A percentile compares a stretch with the other conserved stretches of the same genome.
Conservation (phyloP, 176 grass and related monocot species). For the Triticum aestivum region IWGSC_CS_RefSeq_v2.1 NC_057803.1:688580398-688580897, state of each 20-base stretch:
- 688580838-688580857: not conserved
- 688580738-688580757: not conserved
- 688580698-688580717: not conserved
- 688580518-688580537: slow-evolving; percentile 83
- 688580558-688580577: slow-evolving; percentile 95
- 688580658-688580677: not conserved
- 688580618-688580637: slow-evolving; percentile 71
- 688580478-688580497: slow-evolving; percentile 55
- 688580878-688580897: not conserved
- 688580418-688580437: slow-evolving; percentile 99
- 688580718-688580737: not conserved
- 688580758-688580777: not conserved
- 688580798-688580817: not conserved
- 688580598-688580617: slow-evolving; percentile 83
- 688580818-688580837: not conserved
- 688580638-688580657: slow-evolving; percentile 27
- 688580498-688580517: slow-evolving; percentile 54
- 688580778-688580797: not conserved
- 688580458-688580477: slow-evolving; percentile 57
- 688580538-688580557: slow-evolving; percentile 70
- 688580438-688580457: slow-evolving; percentile 86
- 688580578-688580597: slow-evolving; percentile 81
- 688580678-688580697: not conserved
- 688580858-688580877: not conserved
- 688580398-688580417: slow-evolving; percentile 79